phyloP scores from a whole-genome alignment of 305 asterid species.

The Ilex paraguariensis region DNA sequence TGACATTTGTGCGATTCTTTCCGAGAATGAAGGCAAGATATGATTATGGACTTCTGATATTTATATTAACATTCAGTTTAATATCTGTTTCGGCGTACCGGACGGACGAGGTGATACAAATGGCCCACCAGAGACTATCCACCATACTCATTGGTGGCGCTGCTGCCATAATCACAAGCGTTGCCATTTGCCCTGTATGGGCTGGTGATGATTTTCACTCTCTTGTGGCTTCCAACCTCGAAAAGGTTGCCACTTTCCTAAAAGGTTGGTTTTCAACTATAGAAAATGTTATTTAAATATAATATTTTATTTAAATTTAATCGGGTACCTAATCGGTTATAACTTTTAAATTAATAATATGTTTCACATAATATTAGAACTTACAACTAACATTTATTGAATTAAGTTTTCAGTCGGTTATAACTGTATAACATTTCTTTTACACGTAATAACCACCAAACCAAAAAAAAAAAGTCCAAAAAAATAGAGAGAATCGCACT shows the following conservation, averaged over 20 bases:
- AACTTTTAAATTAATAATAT: too few relatives aligned
- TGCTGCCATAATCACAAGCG: conserved; percentile 43
- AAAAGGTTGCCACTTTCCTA: conserved; percentile 47
- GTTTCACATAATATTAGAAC: too few relatives aligned
- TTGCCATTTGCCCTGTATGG: conserved; percentile 65
- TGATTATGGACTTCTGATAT: conserved; percentile 67
- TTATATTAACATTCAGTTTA: conserved; percentile 64
- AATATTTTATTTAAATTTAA: too few relatives aligned
- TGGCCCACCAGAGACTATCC: conserved; percentile 50
- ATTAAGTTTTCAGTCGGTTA: too few relatives aligned
- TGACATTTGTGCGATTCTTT: conserved; percentile 62
- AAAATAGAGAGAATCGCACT: too few relatives aligned
- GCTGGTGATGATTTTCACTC: conserved; percentile 77
- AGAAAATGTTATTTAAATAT: too few relatives aligned
- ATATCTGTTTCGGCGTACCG: conserved; percentile 58
- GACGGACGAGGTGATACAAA: conserved; percentile 38
- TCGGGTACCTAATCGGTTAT: too few relatives aligned
- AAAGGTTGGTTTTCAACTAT: conserved; percentile 31
- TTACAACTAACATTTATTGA: too few relatives aligned
- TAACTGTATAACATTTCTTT: too few relatives aligned
- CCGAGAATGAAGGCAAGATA: conserved; percentile 74
- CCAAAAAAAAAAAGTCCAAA: too few relatives aligned
- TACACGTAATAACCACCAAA: too few relatives aligned
- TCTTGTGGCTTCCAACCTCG: conserved; percentile 46
- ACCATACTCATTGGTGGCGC: conserved; percentile 67